Base-by-base conservation (phyloP, 768 basidiomycete genomes). In the Pulveroboletus sp. region DNA sequence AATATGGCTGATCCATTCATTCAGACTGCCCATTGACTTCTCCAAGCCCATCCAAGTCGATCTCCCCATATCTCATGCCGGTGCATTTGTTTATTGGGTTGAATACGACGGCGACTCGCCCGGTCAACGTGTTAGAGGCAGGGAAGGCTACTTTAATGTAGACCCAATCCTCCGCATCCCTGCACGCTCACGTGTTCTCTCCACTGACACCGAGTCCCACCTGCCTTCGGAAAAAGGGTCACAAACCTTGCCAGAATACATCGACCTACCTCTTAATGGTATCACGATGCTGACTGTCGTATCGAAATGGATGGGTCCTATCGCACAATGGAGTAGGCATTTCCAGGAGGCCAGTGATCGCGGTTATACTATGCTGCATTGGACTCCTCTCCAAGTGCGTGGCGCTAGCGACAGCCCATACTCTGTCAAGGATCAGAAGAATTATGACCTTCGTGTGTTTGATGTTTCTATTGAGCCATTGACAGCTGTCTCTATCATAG, bases 341-440 rank as follows among this genome's bases (percentile, higher is more conserved):
- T 89, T 96, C 57, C 76, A 79, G 43, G 92, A 94, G 69, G 89
- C 92, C 10, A 81, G 83, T 46, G 78, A 89, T 46, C 76, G 95
- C 42, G 95, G 96, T 1, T 99, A 99, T 74, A 99, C 94, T 45
- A 96, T 98, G 92, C 73, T 99, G 38, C 96, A 99, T 64, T 99
- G 88, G 75, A 89, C 95, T 0, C 96, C 96, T 0, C 73, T 99
- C 6, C 95, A 99, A 69, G 86, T 89, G 64, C 76, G 94, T 31
- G 96, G 96, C 18, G 79, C 82, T 55, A 91, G 88, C 56, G 80
- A 89, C 54, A 93, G 90, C 58, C 96, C 96, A 0, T 99, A 97
- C 69, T 94, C 91, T 15, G 93, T 98, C 61, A 81, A 81, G 47
- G 82, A 94, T 64, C 96, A 99, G 71, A 72, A 83, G 47, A 78